A percentile compares a stretch with the other conserved stretches of the same genome.
These are phyloP conservation scores for Chalaropsis thielavioides DNA, from an alignment of 2,329 filamentous ascomycete genomes.

Conservation along the genomic window DNA sequence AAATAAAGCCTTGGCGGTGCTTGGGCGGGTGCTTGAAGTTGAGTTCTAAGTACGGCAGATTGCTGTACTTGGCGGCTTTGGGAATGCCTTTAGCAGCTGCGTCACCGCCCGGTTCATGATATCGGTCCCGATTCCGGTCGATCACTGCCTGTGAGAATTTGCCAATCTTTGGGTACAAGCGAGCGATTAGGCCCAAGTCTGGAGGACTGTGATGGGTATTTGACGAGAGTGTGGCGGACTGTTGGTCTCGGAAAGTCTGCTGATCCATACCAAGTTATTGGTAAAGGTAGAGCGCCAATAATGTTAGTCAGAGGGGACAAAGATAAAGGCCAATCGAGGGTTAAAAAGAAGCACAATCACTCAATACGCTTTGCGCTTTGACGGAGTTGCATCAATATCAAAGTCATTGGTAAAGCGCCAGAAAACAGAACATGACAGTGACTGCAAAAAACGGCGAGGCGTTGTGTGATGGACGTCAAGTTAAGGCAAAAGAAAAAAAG, in stretches of 20 bases:
- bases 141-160: neutral
- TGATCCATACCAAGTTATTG: neutral
- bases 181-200: neutral
- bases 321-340: no score
- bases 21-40: slow-evolving; percentile 5
- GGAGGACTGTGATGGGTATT: neutral
- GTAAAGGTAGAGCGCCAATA: neutral
- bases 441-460: neutral
- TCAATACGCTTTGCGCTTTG: neutral
- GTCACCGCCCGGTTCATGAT: neutral
- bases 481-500: neutral
- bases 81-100: neutral
- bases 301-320: no score
- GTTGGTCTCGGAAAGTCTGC: neutral
- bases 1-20: slow-evolving; percentile 7
- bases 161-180: slow-evolving; percentile 1
- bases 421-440: neutral
- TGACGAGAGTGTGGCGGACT: neutral
- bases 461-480: neutral
- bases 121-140: slow-evolving; percentile 1
- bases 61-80: neutral
- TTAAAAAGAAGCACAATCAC: neutral
- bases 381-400: neutral
- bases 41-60: slow-evolving; percentile 4
- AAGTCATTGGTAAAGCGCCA: neutral